Evolutionary conservation across 768 basidiomycete genomes (phyloP), one percentile per base, ranked within the genome.

Genomic region (Tylopilus intermedius): DNA sequence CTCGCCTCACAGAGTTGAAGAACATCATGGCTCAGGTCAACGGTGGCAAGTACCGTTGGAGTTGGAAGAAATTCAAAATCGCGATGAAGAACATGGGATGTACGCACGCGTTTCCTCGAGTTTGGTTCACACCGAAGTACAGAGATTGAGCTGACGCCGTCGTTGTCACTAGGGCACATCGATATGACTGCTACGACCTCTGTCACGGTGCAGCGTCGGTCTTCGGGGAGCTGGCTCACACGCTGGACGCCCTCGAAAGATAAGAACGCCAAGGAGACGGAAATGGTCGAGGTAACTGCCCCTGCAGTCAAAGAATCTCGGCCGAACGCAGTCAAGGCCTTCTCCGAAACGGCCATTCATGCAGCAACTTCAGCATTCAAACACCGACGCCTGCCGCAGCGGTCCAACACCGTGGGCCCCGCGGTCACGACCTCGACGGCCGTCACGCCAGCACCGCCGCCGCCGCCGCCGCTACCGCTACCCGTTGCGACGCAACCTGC

Each of bases 71-170:
- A 60, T 90, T 85, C 72, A 82, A 78, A 69, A 74, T 86, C 49
- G 88, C 88, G 4, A 83, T 90, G 80, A 71, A 76, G 53, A 90
- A 81, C 66, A 86, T 90, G 86, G 85, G 87, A 42, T 90, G 88
- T 90, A 61, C 67, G 88, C 77, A 38, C 9, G 29, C 29, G 39
- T 54, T 55, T 24, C 24, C 24, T 24, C 24, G 24, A 24, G 24
- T 45, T 42, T 41, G 15, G 33, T 43, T 10, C 15, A 21, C 33
- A 27, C 5, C 24, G n/a, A 37, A 48, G 47, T 42, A 13, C 9
- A 7, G 35, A 38, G 37, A 22, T 13, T 15, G 4, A 15, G 35
- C 50, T 58, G 14, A 56, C 41, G 11, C 22, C 11, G 40, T 41
- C 30, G 48, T 32, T 1, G 5, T 8, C n/a, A 38, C 56, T 30